phyloP scores from a whole-genome alignment of 2,329 filamentous ascomycete genomes.

The Coleophoma cylindrospora region DNA sequence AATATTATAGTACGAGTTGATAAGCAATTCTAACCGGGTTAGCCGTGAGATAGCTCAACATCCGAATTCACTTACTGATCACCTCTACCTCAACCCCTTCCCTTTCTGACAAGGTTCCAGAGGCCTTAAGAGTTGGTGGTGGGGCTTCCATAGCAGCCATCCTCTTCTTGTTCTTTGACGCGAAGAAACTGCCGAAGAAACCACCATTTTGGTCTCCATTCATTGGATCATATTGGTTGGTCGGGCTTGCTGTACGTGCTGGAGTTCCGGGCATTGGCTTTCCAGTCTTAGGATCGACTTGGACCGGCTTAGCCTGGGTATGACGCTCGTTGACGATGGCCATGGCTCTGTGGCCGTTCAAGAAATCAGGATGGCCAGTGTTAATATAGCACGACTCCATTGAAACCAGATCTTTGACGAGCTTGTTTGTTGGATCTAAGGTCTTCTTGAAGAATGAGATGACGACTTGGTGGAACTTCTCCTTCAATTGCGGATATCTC shows the following conservation, averaged over 20 bases:
- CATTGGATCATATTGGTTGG: slow-evolving; percentile 48
- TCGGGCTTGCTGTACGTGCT: slow-evolving; percentile 71
- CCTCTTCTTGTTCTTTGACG: slow-evolving; percentile 99
- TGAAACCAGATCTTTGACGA: slow-evolving; percentile 83
- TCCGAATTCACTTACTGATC: slow-evolving; percentile 65
- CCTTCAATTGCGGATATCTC: slow-evolving; percentile 89
- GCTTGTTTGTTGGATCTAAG: slow-evolving; percentile 97
- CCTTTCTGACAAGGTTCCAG: slow-evolving; percentile 86
- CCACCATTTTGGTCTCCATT: slow-evolving; percentile 57
- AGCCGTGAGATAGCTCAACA: slow-evolving; percentile 6
- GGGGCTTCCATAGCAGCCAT: slow-evolving; percentile 99
- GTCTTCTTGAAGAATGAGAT: slow-evolving; percentile 96
- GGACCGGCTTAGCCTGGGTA: slow-evolving; percentile 74
- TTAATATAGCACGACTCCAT: slow-evolving; percentile 99
- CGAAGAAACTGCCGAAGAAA: slow-evolving; percentile 98
- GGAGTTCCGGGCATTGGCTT: slow-evolving; percentile 78
- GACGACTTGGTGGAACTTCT: slow-evolving; percentile 92
- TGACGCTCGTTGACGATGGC: slow-evolving; percentile 95
- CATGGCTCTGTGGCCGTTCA: slow-evolving; percentile 97
- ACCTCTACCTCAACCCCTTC: slow-evolving; percentile 96
- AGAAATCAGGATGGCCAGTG: slow-evolving; percentile 95
- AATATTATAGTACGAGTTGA: slow-evolving; percentile 97
- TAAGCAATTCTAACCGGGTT: slow-evolving; percentile 69
- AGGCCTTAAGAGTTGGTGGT: slow-evolving; percentile 88
- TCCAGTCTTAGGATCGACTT: slow-evolving; percentile 97